Evolutionary conservation across 1,284 basidiomycete genomes (phyloP).

Genomic region (Trichosporon inkin): DNA sequence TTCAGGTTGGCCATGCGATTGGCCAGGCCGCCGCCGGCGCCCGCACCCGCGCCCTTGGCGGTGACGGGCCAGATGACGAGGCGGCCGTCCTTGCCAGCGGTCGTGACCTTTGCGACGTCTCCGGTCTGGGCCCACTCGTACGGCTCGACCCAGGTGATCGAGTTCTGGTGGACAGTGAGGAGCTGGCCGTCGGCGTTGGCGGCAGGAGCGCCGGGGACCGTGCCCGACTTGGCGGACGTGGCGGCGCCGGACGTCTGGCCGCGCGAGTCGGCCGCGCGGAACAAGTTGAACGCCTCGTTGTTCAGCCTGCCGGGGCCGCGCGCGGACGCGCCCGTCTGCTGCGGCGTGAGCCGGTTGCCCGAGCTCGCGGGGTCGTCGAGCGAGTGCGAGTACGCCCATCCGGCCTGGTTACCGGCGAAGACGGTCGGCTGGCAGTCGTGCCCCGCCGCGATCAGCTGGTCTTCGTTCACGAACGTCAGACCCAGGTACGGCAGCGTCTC

Average conservation of each 20-base stretch:
- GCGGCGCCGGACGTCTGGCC: constrained; percentile 57
- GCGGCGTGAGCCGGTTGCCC: constrained; percentile 42
- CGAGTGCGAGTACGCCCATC: constrained; percentile 73
- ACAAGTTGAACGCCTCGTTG: constrained; percentile 90
- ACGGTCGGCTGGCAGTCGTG: constrained; percentile 96
- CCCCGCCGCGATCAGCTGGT: constrained; percentile 79
- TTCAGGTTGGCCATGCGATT: constrained; percentile 31
- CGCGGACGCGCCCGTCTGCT: constrained; percentile 44
- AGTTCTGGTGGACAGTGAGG: constrained; percentile 92
- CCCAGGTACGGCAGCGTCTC: constrained; percentile 74
- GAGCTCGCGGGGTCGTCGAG: constrained; percentile 64
- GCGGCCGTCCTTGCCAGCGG: constrained; percentile 91
- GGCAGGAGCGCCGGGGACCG: constrained; percentile 40
- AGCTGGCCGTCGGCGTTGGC: constrained; percentile 60
- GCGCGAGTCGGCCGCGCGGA: constrained; percentile 85
- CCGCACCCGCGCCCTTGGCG: constrained; percentile 19
- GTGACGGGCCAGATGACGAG: constrained; percentile 81
- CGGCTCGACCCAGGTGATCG: constrained; percentile 83
- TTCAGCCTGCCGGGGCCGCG: constrained; percentile 71
- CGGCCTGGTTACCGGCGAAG: constrained; percentile 65
- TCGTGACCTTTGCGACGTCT: constrained; percentile 72
- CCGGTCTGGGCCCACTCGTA: constrained; percentile 63
- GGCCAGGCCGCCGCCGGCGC: constrained; percentile 26
- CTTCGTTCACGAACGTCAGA: constrained; percentile 78
- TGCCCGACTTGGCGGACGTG: constrained; percentile 41